Evolutionary conservation across 495 filamentous ascomycete genomes (phyloP).

Genomic region (Neurospora sp.): DNA sequence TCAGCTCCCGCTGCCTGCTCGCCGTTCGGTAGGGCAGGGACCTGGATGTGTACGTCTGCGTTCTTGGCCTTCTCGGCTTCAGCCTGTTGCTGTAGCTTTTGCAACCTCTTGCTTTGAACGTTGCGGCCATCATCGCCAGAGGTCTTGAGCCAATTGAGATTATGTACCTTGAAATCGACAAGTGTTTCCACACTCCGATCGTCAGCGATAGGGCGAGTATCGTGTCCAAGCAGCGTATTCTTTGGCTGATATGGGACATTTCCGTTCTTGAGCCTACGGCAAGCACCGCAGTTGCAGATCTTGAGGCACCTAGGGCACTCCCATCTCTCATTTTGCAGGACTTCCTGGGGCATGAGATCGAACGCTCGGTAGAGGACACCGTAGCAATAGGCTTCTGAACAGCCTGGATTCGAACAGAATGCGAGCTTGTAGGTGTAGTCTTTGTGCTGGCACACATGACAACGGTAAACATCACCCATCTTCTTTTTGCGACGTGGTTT

Average conservation of each 20-base stretch:
- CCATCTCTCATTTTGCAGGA: constrained; percentile 73
- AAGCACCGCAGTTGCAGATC: constrained; percentile 75
- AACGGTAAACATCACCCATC: constrained; percentile 41
- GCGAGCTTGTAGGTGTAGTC: constrained; percentile 75
- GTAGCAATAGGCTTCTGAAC: constrained; percentile 70
- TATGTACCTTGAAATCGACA: constrained; percentile 76
- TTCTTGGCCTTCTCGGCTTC: constrained; percentile 43
- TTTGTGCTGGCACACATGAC: constrained; percentile 70
- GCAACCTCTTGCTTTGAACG: constrained; percentile 39
- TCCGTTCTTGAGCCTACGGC: constrained; percentile 39
- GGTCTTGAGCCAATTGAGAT: constrained; percentile 61
- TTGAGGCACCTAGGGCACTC: constrained; percentile 75
- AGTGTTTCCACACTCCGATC: constrained; percentile 76
- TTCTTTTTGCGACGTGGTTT: constrained; percentile 32
- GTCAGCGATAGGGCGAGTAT: constrained; percentile 80
- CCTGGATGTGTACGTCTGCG: constrained; percentile 11
- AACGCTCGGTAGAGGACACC: constrained; percentile 82
- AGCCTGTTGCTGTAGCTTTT: constrained; percentile 39
- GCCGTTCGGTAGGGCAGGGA: constrained; percentile 16
- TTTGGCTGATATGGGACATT: constrained; percentile 64
- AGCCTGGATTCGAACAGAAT: constrained; percentile 53
- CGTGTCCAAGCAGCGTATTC: constrained; percentile 75
- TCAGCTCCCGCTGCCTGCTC: constrained; percentile 13
- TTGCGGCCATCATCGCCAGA: constrained; percentile 40
- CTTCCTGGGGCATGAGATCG: constrained; percentile 67